Conservation (phyloP, 225 moss, liverwort and hornwort genomes). For the Anthoceros angustus region DNA sequence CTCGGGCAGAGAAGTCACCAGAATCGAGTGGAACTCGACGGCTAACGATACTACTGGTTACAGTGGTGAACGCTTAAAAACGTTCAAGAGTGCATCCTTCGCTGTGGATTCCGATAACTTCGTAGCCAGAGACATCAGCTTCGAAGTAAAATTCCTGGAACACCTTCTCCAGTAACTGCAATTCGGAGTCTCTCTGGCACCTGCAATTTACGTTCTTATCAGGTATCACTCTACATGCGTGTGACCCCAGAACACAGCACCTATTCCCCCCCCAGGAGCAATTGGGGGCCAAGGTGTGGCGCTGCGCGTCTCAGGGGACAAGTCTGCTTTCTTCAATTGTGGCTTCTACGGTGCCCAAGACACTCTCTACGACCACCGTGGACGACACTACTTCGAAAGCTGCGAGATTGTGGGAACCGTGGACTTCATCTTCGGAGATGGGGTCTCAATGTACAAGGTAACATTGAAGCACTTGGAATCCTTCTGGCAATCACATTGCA, state of each 20-base stretch:
- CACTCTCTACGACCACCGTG: background rate
- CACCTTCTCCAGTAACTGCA: too few species aligned
- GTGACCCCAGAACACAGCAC: background rate
- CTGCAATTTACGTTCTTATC: background rate
- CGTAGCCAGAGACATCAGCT: slow-evolving; percentile 22
- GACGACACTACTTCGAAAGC: background rate
- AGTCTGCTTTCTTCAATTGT: background rate
- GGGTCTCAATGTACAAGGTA: background rate
- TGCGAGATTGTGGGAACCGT: background rate
- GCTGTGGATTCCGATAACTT: slow-evolving; percentile 23
- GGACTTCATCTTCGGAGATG: background rate
- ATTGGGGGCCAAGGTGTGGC: background rate
- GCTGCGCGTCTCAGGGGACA: background rate
- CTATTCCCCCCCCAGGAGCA: background rate
- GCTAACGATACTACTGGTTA: slow-evolving; percentile 12
- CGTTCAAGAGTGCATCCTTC: slow-evolving; percentile 27
- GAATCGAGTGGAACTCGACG: slow-evolving; percentile 30
- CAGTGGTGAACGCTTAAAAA: slow-evolving; percentile 15
- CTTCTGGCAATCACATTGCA: too few species aligned
- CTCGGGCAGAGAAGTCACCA: slow-evolving; percentile 19
- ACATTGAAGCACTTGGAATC: too few species aligned
- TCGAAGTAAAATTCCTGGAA: slow-evolving; percentile 11
- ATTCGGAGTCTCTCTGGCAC: too few species aligned
- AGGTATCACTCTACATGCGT: background rate
- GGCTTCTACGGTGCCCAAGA: background rate